Percentiles rank a stretch among this genome's conserved stretches.
Evolutionary conservation across 2,329 filamentous ascomycete genomes (phyloP).

Genomic region (Colletotrichum trifolii): DNA sequence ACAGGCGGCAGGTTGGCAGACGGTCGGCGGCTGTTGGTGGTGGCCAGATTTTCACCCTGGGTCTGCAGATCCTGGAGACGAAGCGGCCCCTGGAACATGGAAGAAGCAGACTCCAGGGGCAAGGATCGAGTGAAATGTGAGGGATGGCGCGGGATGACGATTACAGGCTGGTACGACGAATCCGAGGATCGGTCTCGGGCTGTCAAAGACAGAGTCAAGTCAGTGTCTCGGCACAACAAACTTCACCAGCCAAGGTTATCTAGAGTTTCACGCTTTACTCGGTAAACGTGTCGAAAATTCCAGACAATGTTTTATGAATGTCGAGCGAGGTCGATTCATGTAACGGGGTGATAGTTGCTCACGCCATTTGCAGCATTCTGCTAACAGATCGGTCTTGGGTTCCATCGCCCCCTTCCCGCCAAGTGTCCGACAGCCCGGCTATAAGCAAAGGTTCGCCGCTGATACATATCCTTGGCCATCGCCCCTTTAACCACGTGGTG

Average conservation of each 20-base stretch:
- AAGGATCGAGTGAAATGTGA: too few species aligned
- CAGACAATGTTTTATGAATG: not conserved
- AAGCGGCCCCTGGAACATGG: not conserved
- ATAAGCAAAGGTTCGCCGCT: slow-evolving; percentile 17
- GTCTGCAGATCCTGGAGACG: slow-evolving; percentile 13
- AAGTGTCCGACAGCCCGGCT: slow-evolving; percentile 17
- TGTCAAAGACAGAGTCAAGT: slow-evolving; percentile 10
- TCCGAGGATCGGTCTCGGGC: not conserved
- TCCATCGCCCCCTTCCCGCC: slow-evolving; percentile 16
- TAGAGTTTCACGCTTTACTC: slow-evolving; percentile 11
- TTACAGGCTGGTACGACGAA: not conserved
- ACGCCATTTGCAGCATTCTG: not conserved
- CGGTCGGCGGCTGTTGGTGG: not conserved
- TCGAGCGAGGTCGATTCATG: not conserved
- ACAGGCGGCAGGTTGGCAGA: slow-evolving; percentile 1
- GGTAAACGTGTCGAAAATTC: slow-evolving; percentile 12
- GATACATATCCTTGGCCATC: slow-evolving; percentile 3
- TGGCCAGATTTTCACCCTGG: slow-evolving; percentile 11
- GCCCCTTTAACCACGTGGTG: slow-evolving; percentile 33
- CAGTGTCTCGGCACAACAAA: slow-evolving; percentile 7
- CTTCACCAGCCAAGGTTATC: not conserved
- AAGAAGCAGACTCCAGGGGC: too few species aligned
- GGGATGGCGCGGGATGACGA: too few species aligned
- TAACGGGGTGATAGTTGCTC: slow-evolving; percentile 11
- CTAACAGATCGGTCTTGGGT: not conserved